These are phyloP conservation scores for Pelagophyceae sp. DNA, from an alignment of 352 stramenopile species.

Conservation along the genomic window DNA sequence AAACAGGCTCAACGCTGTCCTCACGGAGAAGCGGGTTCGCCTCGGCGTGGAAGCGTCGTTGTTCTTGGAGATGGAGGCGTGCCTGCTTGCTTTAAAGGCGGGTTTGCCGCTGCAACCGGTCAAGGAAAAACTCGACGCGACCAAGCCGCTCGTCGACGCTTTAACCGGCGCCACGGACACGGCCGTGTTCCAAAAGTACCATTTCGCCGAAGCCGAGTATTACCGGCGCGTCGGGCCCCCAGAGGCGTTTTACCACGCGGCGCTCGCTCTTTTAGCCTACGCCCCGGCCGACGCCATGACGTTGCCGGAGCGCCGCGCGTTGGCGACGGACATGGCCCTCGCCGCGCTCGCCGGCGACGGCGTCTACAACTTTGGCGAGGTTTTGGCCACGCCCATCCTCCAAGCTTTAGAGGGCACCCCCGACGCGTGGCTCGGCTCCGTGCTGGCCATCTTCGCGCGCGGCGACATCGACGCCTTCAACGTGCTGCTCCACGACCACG, in stretches of 20 bases:
- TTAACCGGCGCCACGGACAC: conserved; percentile 69
- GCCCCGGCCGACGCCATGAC: conserved; percentile 71
- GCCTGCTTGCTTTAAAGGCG: conserved; percentile 37
- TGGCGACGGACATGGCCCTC: conserved; percentile 87
- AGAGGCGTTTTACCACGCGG: conserved; percentile 90
- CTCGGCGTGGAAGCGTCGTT: conserved; percentile 43
- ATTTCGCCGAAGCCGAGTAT: conserved; percentile 77
- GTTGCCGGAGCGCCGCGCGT: conserved; percentile 52
- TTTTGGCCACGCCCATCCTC: conserved; percentile 86
- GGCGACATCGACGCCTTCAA: conserved; percentile 90
- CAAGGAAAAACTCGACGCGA: conserved; percentile 40
- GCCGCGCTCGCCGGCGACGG: conserved; percentile 88
- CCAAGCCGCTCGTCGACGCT: conserved; percentile 43
- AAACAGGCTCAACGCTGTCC: conserved; percentile 54
- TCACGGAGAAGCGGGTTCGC: conserved; percentile 44
- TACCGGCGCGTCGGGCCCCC: conserved; percentile 77
- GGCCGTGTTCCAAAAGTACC: conserved; percentile 84
- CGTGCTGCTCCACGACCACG: conserved; percentile 67
- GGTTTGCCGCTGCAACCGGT: conserved; percentile 27
- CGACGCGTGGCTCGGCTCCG: conserved; percentile 83
- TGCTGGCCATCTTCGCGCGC: conserved; percentile 83
- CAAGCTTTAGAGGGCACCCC: conserved; percentile 69
- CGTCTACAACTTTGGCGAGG: conserved; percentile 97
- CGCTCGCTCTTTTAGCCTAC: conserved; percentile 90
- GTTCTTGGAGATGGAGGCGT: conserved; percentile 46